Evolutionary conservation across 2,329 filamentous ascomycete species (phyloP), one percentile per base, ranked within the genome.

Genomic region (Ascochyta viciae-villosae): DNA sequence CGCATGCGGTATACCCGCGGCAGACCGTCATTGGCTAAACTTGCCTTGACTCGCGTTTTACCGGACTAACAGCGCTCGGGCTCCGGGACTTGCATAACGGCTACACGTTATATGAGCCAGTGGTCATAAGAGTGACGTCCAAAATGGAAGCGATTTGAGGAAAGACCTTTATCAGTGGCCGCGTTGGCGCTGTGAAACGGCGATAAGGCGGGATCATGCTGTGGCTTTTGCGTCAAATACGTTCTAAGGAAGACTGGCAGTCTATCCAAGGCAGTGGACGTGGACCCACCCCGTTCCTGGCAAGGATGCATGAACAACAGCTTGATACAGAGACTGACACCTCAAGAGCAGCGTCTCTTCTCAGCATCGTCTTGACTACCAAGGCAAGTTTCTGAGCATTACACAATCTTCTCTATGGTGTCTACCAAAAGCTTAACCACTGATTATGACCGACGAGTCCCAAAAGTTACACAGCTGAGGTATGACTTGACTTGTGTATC

Each of bases 161-260:
- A 49, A 47, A 54, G 50, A 50, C 57, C 59, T 71, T 67, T 70
- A 72, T 72, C 70, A 63, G 57, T 61, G 56, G 66, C 61, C 54
- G 50, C 50, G 48, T 53, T 61, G 54, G 57, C 55, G 62, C 50
- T 58, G 67, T 75, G 72, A 64, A 71, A 75, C 71, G 60, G 65
- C 67, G 74, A 76, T 76, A 76, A 76, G 72, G 72, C 64, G 68
- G 53, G 47, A 53, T 60, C 60, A 57, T 60, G 62, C 52, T 59
- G 62, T 61, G 65, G 64, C 66, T 53, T 55, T 49, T 34, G 44
- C 55, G 54, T 52, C 61, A 60, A 45, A 57, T 53, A 53, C 60
- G 47, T 60, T 58, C 57, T 68, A 63, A 64, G 70, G 65, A 59
- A 51, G 65, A 57, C 63, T 61, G 56, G 61, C 59, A 62, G 62